A percentile compares a stretch with the other conserved stretches of the same genome.
Evolutionary conservation across 2,329 filamentous ascomycete genomes (phyloP).

Genomic region (Blumeria graminis): DNA sequence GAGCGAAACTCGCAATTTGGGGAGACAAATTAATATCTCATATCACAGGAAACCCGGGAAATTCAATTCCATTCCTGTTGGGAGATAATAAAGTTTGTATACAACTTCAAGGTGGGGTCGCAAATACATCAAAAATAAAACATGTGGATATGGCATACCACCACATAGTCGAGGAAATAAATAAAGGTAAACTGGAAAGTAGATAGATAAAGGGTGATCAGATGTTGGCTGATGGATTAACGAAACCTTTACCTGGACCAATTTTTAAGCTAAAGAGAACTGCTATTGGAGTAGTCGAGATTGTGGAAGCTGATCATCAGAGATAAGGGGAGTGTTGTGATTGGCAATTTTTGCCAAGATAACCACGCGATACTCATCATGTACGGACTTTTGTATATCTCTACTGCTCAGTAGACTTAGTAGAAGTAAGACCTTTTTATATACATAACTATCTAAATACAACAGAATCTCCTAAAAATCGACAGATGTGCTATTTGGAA

Average conservation of each 20-base stretch:
- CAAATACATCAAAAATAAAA: neutral
- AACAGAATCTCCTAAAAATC: too few species aligned
- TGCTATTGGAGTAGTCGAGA: too few species aligned
- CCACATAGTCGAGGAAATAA: neutral
- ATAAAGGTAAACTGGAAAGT: neutral
- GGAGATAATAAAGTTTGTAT: neutral
- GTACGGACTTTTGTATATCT: too few species aligned
- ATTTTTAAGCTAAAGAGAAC: too few species aligned
- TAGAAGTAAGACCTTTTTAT: too few species aligned
- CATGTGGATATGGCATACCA: neutral
- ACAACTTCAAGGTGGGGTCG: neutral
- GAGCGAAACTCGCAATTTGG: neutral
- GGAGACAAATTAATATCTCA: too few species aligned
- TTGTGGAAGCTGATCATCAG: neutral
- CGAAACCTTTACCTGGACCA: neutral
- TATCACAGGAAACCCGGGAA: too few species aligned
- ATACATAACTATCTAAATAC: too few species aligned
- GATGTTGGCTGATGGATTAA: neutral
- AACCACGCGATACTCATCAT: too few species aligned
- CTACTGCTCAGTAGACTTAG: too few species aligned
- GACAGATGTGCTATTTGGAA: too few species aligned
- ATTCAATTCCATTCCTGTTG: neutral
- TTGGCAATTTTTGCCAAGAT: too few species aligned
- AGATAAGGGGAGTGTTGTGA: conserved; percentile 1
- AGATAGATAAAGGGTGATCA: neutral